Percentiles rank a stretch among this genome's conserved stretches.
Evolutionary conservation across 176 grass and related monocot species (phyloP).

Genomic region (Oryza nivara): DNA sequence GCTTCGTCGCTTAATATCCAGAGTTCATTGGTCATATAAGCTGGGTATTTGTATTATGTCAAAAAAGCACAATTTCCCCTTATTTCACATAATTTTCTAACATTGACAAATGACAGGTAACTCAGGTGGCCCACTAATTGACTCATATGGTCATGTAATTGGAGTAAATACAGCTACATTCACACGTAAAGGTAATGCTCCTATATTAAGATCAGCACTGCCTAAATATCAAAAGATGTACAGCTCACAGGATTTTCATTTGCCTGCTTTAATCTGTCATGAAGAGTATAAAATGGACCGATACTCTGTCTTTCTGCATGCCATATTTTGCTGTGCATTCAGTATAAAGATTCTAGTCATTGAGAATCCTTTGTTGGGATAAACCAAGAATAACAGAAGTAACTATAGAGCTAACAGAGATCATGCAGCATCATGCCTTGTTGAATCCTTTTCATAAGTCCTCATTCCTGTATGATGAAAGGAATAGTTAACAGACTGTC

Average conservation of each 20-base stretch:
- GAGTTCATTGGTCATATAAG: not conserved
- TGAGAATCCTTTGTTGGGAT: not conserved
- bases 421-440: conserved; percentile 1
- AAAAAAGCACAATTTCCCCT: not conserved
- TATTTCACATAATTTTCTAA: conserved; percentile 26
- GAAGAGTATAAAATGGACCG: not conserved
- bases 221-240: conserved; percentile 16
- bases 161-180: conserved; percentile 94
- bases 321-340: conserved; percentile 10
- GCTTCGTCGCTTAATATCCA: not conserved
- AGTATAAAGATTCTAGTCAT: not conserved
- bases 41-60: conserved; percentile 11
- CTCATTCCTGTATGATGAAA: conserved; percentile 6
- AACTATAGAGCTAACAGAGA: not conserved
- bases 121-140: conserved; percentile 83
- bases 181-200: conserved; percentile 76
- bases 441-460: conserved; percentile 21
- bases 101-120: conserved; percentile 56
- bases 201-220: conserved; percentile 15
- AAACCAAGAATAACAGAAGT: not conserved
- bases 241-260: conserved; percentile 24
- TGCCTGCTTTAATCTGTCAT: conserved; percentile 6
- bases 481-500: conserved; percentile 31
- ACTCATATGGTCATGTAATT: conserved; percentile 91
- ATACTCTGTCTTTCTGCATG: not conserved